Percentiles rank a stretch among this genome's conserved stretches.
These are phyloP conservation scores for Fraxinus pennsylvanica DNA, from an alignment of 257 asterid species.

Conservation along the genomic window DNA sequence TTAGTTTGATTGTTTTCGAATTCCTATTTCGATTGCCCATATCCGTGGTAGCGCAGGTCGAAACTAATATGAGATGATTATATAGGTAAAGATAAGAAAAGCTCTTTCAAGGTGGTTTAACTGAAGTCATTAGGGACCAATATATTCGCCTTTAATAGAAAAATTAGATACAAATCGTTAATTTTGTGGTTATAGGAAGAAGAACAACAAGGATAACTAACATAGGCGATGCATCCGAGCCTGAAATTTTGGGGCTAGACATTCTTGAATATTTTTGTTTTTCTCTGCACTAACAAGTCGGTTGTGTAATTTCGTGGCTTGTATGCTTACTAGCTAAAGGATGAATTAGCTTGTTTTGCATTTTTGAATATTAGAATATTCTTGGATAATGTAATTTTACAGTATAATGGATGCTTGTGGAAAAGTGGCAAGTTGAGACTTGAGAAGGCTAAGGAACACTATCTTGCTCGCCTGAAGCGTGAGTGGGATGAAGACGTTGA, in stretches of 20 bases:
- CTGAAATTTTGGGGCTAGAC: not conserved
- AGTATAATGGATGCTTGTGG: slow-evolving; percentile 98
- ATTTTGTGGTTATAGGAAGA: not conserved
- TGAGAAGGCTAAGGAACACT: slow-evolving; percentile 89
- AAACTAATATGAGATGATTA: not conserved
- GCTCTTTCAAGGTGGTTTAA: not conserved
- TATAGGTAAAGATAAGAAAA: not conserved
- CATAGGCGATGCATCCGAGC: not conserved
- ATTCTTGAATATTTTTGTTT: no score
- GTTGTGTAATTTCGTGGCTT: not conserved
- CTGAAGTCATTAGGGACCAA: slow-evolving; percentile 11
- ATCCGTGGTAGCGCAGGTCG: not conserved
- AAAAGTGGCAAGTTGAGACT: slow-evolving; percentile 85
- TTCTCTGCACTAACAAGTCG: not conserved
- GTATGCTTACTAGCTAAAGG: not conserved
- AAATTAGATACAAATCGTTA: not conserved
- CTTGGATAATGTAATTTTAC: slow-evolving; percentile 30
- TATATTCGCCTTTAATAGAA: not conserved
- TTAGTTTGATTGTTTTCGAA: not conserved
- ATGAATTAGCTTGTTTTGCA: slow-evolving; percentile 1
- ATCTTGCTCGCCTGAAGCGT: slow-evolving; percentile 49
- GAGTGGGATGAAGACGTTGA: slow-evolving; percentile 82
- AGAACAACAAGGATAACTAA: slow-evolving; percentile 4
- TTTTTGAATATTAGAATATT: not conserved
- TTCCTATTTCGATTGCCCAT: not conserved